These are phyloP conservation scores for Plasmodium yoelii DNA, from an alignment of 169 alveolate species.

Conservation along the genomic window DNA sequence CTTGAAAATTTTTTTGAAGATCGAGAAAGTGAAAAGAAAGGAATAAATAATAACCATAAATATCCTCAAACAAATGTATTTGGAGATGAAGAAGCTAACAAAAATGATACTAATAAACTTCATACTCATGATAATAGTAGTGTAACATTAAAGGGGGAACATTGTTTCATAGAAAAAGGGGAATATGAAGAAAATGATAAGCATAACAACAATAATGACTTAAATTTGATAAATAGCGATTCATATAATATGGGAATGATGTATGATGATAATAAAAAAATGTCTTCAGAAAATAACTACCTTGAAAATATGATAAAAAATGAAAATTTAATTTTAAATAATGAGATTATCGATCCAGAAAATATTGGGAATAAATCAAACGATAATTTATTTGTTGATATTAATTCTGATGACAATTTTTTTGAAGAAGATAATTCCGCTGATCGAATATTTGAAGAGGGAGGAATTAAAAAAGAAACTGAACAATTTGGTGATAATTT, in stretches of 20 bases:
- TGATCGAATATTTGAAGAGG: neutral
- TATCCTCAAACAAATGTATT: neutral
- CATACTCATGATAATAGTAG: neutral
- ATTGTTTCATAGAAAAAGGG: neutral
- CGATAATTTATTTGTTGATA: slow-evolving; percentile 21
- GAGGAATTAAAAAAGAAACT: neutral
- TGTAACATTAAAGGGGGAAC: neutral
- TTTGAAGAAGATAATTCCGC: neutral
- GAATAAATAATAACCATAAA: neutral
- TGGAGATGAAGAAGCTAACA: slow-evolving; percentile 3
- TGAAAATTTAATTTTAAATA: slow-evolving; percentile 29
- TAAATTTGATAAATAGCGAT: slow-evolving; percentile 10
- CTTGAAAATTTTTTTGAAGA: slow-evolving; percentile 68
- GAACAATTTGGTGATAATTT: neutral
- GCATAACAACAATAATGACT: neutral
- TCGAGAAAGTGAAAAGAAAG: slow-evolving; percentile 17
- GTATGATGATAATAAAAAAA: slow-evolving; percentile 16
- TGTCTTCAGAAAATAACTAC: slow-evolving; percentile 10
- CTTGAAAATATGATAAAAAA: slow-evolving; percentile 1
- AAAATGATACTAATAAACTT: neutral
- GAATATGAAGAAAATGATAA: slow-evolving; percentile 11
- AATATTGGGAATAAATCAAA: slow-evolving; percentile 4
- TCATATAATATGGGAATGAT: neutral
- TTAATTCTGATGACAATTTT: slow-evolving; percentile 14
- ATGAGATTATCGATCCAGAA: neutral